Base-by-base conservation (phyloP, 306 rosid species). In the Prunus mira region DNA sequence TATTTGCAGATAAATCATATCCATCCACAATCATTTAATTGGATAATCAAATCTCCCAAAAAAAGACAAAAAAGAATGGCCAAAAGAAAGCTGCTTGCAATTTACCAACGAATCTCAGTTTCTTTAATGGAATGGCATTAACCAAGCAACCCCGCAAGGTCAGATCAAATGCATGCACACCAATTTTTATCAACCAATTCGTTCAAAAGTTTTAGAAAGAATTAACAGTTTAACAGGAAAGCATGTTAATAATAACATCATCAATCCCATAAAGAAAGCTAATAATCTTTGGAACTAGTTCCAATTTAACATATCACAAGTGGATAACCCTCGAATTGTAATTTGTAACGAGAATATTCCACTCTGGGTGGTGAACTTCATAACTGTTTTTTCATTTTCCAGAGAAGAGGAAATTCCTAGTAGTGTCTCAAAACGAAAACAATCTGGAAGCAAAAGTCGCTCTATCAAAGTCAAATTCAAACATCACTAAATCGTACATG, bases 11-110 rank as follows among this genome's bases (percentile, higher is more conserved):
- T 0, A 43, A 67, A 43, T 30, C 27, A 79, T 20, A 38, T 24
- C 5, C 7, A 25, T 66, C 34, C 62, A 15, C n/a, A 65, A 25
- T 41, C 75, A 65, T 18, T 64, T 73, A 12, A 6, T 70, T 34
- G 30, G 49, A 45, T 28, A 25, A 6, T 2, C 28, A 28, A 62
- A 60, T 52, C 25, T 19, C 43, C 65, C 3, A 2, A 51, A 13
- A 22, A 10, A 12, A 18, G 17, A 9, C 17, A 10, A 19, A 18
- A 25, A 9, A 5, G 18, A 67, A 67, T 12, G 18, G 12, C 43
- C 43, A 38, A 65, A 71, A 65, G 62, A 77, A 56, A 49, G 76
- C 43, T 56, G 50, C 63, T 19, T 55, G 46, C 41, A 52, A 50
- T 28, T 63, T 3, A 47, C 52, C 20, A 25, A 12, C 4, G 19